Evolutionary conservation across 2,329 filamentous ascomycete genomes (phyloP).

Genomic region (Raffaelea deltoideospora): DNA sequence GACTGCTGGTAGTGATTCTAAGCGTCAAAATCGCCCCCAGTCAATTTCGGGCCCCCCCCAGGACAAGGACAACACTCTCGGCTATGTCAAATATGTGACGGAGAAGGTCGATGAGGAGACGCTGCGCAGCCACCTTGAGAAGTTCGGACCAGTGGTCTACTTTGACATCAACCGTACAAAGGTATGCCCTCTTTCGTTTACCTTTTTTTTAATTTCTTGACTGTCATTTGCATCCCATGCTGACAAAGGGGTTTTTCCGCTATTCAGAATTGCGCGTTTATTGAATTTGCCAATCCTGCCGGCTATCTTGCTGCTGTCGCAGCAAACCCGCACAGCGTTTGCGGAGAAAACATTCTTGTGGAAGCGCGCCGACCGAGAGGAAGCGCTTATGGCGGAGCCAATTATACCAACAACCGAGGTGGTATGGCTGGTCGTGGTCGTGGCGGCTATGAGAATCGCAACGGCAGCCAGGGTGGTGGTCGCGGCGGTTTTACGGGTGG

Average conservation of each 20-base stretch:
- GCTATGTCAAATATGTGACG: conserved; percentile 91
- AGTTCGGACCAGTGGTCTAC: conserved; percentile 55
- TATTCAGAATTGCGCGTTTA: conserved; percentile 81
- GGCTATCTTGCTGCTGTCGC: conserved; percentile 71
- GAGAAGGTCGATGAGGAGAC: conserved; percentile 69
- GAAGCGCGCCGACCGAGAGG: conserved; percentile 77
- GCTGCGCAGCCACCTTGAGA: conserved; percentile 53
- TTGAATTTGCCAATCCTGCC: conserved; percentile 72
- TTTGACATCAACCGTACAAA: conserved; percentile 73
- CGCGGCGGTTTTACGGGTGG: conserved; percentile 57
- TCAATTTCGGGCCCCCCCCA: conserved; percentile 40
- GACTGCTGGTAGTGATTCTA: conserved; percentile 68
- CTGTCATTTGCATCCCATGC: no score
- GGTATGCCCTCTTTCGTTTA: conserved; percentile 31
- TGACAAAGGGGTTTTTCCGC: no score
- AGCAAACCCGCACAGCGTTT: conserved; percentile 75
- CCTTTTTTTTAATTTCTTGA: background rate
- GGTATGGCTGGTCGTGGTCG: conserved; percentile 48
- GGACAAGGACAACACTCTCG: conserved; percentile 64
- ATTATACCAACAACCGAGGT: conserved; percentile 47
- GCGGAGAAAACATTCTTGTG: conserved; percentile 67
- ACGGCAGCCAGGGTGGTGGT: conserved; percentile 43
- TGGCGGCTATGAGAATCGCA: conserved; percentile 43
- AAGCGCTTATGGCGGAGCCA: conserved; percentile 53
- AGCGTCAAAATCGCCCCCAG: conserved; percentile 66